Conservation (phyloP, 768 basidiomycete species). For the Pleurotus cornucopiae region DNA sequence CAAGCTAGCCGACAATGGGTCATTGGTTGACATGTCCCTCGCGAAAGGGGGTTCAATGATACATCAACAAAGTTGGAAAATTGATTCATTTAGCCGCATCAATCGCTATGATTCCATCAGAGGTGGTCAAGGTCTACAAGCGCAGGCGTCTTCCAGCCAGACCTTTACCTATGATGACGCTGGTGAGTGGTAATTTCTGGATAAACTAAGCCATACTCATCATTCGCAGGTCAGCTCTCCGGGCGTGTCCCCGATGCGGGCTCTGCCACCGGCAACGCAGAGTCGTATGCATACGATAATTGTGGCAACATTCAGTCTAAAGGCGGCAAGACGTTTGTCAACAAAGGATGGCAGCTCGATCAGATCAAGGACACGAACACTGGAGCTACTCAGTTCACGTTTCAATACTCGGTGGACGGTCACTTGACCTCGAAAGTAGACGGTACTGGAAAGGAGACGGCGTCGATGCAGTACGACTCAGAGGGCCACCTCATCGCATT, state of each 20-base stretch:
- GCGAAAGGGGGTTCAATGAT: constrained; percentile 1
- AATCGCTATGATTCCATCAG: constrained; percentile 3
- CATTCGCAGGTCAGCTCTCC: neutral
- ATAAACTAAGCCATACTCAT: neutral
- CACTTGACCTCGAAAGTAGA: neutral
- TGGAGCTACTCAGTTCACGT: neutral
- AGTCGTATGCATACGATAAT: constrained; percentile 3
- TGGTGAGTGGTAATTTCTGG: neutral
- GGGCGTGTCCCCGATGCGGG: neutral
- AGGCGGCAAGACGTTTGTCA: constrained; percentile 7
- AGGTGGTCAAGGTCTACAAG: neutral
- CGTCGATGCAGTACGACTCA: constrained; percentile 4
- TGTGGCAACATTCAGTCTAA: constrained; percentile 8
- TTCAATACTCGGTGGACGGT: constrained; percentile 3
- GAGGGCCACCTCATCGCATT: neutral
- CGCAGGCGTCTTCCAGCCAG: neutral
- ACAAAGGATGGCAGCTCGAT: constrained; percentile 11
- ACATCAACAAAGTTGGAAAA: constrained; percentile 10
- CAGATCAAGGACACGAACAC: neutral
- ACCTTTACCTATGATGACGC: neutral
- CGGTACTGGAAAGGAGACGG: neutral
- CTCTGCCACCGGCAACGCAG: neutral
- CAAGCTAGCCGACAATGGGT: constrained; percentile 6
- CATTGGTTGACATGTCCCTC: constrained; percentile 3
- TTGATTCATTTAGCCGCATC: constrained; percentile 11